phyloP scores from a whole-genome alignment of 78 protist species.

The Protostelium mycophagum region DNA sequence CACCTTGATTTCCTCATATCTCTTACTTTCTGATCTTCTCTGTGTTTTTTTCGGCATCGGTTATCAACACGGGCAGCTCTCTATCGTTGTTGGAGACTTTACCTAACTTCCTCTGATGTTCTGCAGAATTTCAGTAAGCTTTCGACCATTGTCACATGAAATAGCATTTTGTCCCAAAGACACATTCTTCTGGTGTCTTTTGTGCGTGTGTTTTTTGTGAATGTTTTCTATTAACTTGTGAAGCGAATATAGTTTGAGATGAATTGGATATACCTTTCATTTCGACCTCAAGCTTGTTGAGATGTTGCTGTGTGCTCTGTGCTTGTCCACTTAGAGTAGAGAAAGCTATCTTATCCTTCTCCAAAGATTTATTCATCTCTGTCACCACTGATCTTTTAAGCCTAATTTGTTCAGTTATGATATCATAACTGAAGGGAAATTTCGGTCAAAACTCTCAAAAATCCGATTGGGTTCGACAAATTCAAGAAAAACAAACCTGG shows the following conservation, averaged over 20 bases:
- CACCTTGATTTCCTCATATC: not conserved
- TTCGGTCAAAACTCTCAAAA: too few species aligned
- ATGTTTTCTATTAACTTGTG: too few species aligned
- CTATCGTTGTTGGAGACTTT: not conserved
- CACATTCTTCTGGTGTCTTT: too few species aligned
- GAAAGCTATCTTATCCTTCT: not conserved
- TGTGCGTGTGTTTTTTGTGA: too few species aligned
- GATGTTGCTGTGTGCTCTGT: not conserved
- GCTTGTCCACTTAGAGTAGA: not conserved
- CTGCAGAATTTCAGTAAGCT: not conserved
- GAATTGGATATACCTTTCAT: not conserved
- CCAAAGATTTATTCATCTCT: not conserved
- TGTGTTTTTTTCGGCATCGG: constrained; percentile 2
- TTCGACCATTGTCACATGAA: too few species aligned
- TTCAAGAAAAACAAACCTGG: not conserved
- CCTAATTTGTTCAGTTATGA: too few species aligned
- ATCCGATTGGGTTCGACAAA: too few species aligned
- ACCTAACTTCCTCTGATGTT: not conserved
- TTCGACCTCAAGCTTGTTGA: not conserved
- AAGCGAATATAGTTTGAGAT: not conserved
- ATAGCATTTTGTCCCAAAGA: too few species aligned
- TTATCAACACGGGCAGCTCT: constrained; percentile 5
- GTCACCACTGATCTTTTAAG: not conserved
- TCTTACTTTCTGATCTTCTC: constrained; percentile 1
- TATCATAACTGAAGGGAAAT: too few species aligned